Percentiles rank a stretch among this genome's conserved stretches.
These are phyloP conservation scores for Cladosporium sp. DNA, from an alignment of 2,329 filamentous ascomycete genomes.

Conservation along the genomic window DNA sequence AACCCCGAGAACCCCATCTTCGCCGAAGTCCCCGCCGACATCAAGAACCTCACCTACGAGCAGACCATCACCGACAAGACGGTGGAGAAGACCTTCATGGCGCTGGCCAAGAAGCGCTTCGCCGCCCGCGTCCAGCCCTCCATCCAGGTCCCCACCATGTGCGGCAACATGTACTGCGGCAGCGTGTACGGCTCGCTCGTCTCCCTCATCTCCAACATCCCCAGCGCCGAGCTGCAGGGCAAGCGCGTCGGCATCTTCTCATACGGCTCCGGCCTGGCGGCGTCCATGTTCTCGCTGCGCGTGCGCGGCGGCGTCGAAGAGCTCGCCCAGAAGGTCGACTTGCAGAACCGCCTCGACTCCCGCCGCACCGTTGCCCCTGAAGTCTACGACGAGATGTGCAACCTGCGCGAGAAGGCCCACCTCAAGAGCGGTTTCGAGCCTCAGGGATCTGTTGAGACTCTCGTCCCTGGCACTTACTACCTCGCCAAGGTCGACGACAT, in stretches of 20 bases:
- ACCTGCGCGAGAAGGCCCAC: constrained; percentile 48
- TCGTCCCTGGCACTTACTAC: constrained; percentile 49
- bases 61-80: constrained; percentile 48
- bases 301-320: constrained; percentile 45
- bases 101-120: constrained; percentile 49
- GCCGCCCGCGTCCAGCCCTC: constrained; percentile 46
- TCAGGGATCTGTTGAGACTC: constrained; percentile 39
- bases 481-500: constrained; percentile 47
- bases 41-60: constrained; percentile 44
- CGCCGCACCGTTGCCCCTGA: constrained; percentile 44
- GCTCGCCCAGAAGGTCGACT: constrained; percentile 44
- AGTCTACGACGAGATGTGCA: constrained; percentile 52
- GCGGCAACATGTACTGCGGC: constrained; percentile 54
- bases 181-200: constrained; percentile 49
- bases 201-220: constrained; percentile 45
- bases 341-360: constrained; percentile 43
- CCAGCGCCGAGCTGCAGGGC: constrained; percentile 43
- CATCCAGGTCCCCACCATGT: constrained; percentile 49
- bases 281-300: constrained; percentile 48
- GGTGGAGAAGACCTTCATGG: constrained; percentile 52
- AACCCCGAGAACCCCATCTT: constrained; percentile 47
- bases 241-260: constrained; percentile 51
- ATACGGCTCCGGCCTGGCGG: constrained; percentile 50
- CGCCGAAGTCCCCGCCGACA: constrained; percentile 46
- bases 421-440: constrained; percentile 48